A percentile compares a stretch with the other conserved stretches of the same genome.
phyloP scores from a whole-genome alignment of 1,139 yeast genomes.

The Hanseniaspora sp. region DNA sequence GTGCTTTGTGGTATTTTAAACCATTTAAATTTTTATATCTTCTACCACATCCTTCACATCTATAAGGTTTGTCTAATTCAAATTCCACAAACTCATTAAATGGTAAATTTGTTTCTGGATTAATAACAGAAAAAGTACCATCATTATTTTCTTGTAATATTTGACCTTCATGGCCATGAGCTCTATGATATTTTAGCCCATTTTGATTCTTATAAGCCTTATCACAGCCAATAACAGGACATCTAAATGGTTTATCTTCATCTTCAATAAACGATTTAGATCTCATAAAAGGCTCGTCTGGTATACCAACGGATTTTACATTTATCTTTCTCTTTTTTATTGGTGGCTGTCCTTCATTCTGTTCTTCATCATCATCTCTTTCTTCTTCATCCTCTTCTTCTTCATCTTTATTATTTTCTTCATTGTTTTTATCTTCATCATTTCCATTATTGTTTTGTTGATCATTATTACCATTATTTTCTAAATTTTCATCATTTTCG shows the following conservation, averaged over 20 bases:
- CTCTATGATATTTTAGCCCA: conserved; percentile 87
- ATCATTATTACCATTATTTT: conserved; percentile 20
- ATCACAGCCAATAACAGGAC: conserved; percentile 97
- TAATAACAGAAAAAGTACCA: conserved; percentile 84
- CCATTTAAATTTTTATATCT: conserved; percentile 94
- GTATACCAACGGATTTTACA: conserved; percentile 19
- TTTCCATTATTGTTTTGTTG: conserved; percentile 24
- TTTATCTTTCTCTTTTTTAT: conserved; percentile 11
- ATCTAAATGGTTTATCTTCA: conserved; percentile 88
- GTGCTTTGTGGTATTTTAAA: conserved; percentile 92
- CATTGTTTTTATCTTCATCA: conserved; percentile 26
- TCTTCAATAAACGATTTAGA: conserved; percentile 42
- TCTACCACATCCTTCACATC: conserved; percentile 97
- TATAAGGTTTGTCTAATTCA: conserved; percentile 95
- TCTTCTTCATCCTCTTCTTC: conserved; percentile 24
- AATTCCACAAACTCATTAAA: conserved; percentile 85
- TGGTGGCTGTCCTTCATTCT: background rate
- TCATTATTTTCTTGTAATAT: conserved; percentile 82
- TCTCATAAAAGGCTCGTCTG: conserved; percentile 16
- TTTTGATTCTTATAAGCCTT: conserved; percentile 95
- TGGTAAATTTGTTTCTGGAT: conserved; percentile 84
- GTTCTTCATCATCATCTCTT: background rate
- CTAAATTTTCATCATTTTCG: conserved; percentile 12
- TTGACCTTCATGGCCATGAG: conserved; percentile 96
- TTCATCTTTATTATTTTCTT: conserved; percentile 25